Evolutionary conservation across 1,139 yeast genomes (phyloP).

Genomic region (Suhomyces panamericanus): DNA sequence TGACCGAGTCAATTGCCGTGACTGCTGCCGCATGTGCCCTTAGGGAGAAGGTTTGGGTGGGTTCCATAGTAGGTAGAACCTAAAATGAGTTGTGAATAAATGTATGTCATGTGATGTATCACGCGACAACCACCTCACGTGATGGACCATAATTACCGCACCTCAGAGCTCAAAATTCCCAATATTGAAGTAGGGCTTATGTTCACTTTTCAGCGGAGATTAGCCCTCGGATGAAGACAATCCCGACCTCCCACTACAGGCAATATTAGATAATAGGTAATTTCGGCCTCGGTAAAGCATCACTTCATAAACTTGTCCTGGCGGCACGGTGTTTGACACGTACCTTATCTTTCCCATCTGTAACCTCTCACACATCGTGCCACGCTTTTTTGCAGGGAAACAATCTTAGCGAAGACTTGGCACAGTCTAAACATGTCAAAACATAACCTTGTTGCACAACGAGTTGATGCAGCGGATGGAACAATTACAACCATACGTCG

Average conservation of each 20-base stretch:
- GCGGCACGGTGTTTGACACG: not conserved
- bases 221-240: no score
- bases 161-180: not conserved
- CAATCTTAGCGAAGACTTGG: conserved; percentile 1
- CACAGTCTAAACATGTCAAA: not conserved
- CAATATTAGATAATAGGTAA: no score
- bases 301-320: no score
- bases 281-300: no score
- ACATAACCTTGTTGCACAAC: no score
- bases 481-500: no score
- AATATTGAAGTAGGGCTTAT: no score
- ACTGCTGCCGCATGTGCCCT: conserved; percentile 15
- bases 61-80: not conserved
- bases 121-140: not conserved
- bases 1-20: conserved; percentile 9
- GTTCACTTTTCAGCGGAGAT: no score
- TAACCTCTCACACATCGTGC: not conserved
- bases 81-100: not conserved
- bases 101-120: not conserved
- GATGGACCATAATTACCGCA: not conserved
- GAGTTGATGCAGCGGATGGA: no score
- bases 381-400: not conserved
- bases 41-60: conserved; percentile 13
- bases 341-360: not conserved
- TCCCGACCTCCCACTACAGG: no score